Conservation (phyloP, 192 early-diverging fungal genomes). For the Entrophospora sp. region DNA sequence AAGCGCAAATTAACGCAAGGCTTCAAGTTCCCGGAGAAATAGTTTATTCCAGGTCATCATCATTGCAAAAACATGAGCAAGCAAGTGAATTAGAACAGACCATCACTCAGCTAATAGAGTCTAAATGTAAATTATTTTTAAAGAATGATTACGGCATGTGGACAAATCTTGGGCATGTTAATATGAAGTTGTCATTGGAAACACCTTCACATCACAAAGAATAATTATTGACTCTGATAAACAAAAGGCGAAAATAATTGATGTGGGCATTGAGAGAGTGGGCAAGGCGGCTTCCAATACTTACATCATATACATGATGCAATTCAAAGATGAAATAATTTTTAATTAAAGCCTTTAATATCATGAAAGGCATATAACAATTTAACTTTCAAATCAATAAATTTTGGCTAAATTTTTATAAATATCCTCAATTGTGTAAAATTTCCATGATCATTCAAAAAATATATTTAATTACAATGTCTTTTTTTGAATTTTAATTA, state of each 20-base stretch:
- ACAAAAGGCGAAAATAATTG: too few relatives aligned
- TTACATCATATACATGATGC: slow-evolving; percentile 45
- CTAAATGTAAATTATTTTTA: slow-evolving; percentile 38
- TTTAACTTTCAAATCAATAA: too few relatives aligned
- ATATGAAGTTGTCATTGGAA: slow-evolving; percentile 41
- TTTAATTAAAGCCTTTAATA: slow-evolving; percentile 39
- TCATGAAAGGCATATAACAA: too few relatives aligned
- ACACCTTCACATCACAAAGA: slow-evolving; percentile 36
- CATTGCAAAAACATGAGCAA: not conserved
- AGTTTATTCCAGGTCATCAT: not conserved
- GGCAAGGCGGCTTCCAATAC: slow-evolving; percentile 23
- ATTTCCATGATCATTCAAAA: too few relatives aligned
- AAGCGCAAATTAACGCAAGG: too few relatives aligned
- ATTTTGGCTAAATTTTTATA: too few relatives aligned
- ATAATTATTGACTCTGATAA: too few relatives aligned
- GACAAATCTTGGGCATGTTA: slow-evolving; percentile 35
- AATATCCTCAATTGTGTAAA: too few relatives aligned
- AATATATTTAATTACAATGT: too few relatives aligned
- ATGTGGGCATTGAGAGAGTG: slow-evolving; percentile 38
- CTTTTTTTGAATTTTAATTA: too few relatives aligned
- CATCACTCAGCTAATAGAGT: slow-evolving; percentile 30
- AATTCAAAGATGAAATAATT: slow-evolving; percentile 43
- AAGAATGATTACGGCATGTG: slow-evolving; percentile 44
- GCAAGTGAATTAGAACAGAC: slow-evolving; percentile 23
- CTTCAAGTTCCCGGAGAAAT: too few relatives aligned